Base-by-base conservation (phyloP, 2,329 filamentous ascomycete species). In the Cladosporium sp. region DNA sequence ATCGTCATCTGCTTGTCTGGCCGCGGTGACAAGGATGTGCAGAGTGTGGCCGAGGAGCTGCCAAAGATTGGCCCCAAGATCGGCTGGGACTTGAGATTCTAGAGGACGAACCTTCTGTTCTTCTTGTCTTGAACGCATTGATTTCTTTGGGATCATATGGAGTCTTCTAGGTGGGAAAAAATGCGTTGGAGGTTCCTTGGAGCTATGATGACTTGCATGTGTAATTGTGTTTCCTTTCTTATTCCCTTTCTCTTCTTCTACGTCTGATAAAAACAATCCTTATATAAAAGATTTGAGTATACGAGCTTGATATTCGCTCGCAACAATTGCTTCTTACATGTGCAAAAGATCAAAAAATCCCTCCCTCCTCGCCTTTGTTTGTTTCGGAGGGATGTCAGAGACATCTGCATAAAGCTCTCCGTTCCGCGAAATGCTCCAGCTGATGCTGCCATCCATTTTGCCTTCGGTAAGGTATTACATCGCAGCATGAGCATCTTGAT, bases 21-120 rank as follows among this genome's bases (percentile, higher is more conserved):
- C 7, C 78, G 93, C 60, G 93, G 93, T 55, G 93, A 98, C 72
- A 98, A 98, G 82, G 93, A 98, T 66, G 93, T 98, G 52, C 91
- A 98, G 80, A 95, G 88, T 63, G 92, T 98, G 45, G 93, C 93
- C 0, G 93, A 98, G 65, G 89, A 95, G 72, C 72, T 98, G 65
- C 92, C 92, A 15, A 86, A 79, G 59, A 70, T 98, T 55, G 92
- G 93, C 0, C 93, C 93, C 7, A 77, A 86, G 75, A 97, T 98
- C 69, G 89, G 78, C 41, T 84, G 81, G 81, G 80, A 84, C 65
- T 62, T 84, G 69, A 74, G 80, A 55, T 83, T 65, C 52, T 65
- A 62, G 47, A 53, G 16, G 18, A n/a, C 19, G 12, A 3, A 9
- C 12, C 5, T 8, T 32, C n/a, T n/a, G 9, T 5, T 32, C 30